These are phyloP conservation scores for Albugo laibachii DNA, from an alignment of 352 stramenopile genomes.

Conservation along the genomic window DNA sequence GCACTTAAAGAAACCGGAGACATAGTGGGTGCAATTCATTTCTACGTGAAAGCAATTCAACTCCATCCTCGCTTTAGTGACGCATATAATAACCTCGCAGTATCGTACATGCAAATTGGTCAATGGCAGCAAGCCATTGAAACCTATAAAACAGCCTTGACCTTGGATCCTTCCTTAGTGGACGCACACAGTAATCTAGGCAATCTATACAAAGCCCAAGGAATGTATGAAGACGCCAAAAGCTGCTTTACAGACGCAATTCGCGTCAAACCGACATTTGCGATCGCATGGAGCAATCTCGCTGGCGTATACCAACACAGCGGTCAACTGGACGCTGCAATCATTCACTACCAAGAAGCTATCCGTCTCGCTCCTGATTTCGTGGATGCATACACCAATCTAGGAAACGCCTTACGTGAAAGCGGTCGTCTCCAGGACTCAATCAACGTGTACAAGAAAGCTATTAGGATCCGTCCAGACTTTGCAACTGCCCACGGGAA, in stretches of 20 bases:
- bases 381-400: constrained; percentile 71
- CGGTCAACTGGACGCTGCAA: constrained; percentile 51
- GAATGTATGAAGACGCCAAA: constrained; percentile 70
- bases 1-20: constrained; percentile 89
- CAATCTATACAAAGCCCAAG: constrained; percentile 84
- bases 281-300: constrained; percentile 85
- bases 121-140: constrained; percentile 78
- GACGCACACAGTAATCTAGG: constrained; percentile 90
- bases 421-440: constrained; percentile 40
- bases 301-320: constrained; percentile 83
- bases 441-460: constrained; percentile 69
- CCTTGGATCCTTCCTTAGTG: constrained; percentile 73
- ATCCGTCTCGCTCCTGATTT: constrained; percentile 69
- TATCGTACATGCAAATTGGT: constrained; percentile 83
- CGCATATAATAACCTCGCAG: constrained; percentile 86
- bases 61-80: constrained; percentile 81
- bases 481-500: constrained; percentile 87
- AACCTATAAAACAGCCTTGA: constrained; percentile 87
- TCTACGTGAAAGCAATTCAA: constrained; percentile 87
- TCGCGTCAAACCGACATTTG: constrained; percentile 71
- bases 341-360: constrained; percentile 74
- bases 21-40: constrained; percentile 74
- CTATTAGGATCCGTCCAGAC: constrained; percentile 65
- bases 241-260: constrained; percentile 83
- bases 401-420: constrained; percentile 75